These are phyloP conservation scores for Trypanosoma mega DNA, from an alignment of 208 protist species.

Conservation along the genomic window DNA sequence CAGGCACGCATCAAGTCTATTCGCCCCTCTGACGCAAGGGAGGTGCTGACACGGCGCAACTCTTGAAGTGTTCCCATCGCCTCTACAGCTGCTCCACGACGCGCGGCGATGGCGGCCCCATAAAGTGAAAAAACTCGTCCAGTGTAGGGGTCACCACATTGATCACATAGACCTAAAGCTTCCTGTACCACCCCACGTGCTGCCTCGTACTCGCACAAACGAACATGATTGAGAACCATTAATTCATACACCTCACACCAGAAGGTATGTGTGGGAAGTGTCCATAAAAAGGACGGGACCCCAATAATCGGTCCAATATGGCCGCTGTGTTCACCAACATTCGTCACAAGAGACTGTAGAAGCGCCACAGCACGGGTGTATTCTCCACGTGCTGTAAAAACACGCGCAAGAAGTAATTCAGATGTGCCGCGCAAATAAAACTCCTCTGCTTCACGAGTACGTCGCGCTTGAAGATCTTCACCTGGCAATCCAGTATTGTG, in stretches of 20 bases:
- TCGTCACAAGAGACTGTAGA: conserved; percentile 9
- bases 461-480: conserved; percentile 3
- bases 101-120: conserved; percentile 28
- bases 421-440: conserved; percentile 13
- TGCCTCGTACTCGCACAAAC: conserved; percentile 31
- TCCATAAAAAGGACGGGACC: conserved; percentile 47
- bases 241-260: conserved; percentile 45
- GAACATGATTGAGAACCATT: conserved; percentile 39
- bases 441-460: conserved; percentile 11
- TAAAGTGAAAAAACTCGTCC: conserved; percentile 47
- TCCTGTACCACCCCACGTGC: conserved; percentile 34
- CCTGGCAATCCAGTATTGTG: neutral
- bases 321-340: conserved; percentile 11
- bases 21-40: conserved; percentile 19
- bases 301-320: neutral
- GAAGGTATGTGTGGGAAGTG: conserved; percentile 39
- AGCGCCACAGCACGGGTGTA: conserved; percentile 13
- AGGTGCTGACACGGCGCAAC: conserved; percentile 20
- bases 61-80: conserved; percentile 20
- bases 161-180: conserved; percentile 42
- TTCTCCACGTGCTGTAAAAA: conserved; percentile 24
- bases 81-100: conserved; percentile 17
- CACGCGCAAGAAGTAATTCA: conserved; percentile 20
- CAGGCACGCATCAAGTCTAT: conserved; percentile 34
- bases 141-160: conserved; percentile 48